Evolutionary conservation across 805 yeast genomes (phyloP).

Genomic region (Yamadazyma insecticola): DNA sequence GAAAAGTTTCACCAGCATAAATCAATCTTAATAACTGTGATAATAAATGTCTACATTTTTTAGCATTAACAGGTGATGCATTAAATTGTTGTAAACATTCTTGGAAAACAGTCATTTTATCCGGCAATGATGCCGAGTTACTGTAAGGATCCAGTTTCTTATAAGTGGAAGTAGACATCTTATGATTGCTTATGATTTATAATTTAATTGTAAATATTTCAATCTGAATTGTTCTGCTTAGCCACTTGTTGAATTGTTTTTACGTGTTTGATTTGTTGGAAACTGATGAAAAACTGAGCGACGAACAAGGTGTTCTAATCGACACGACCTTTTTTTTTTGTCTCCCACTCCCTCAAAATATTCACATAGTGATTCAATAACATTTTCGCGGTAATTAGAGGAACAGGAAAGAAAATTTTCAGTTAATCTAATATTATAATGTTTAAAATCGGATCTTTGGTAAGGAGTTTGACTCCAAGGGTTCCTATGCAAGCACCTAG

Average conservation of each 20-base stretch:
- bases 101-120: slow-evolving; percentile 96
- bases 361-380: too few species aligned
- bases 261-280: neutral
- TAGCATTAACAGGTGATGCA: slow-evolving; percentile 84
- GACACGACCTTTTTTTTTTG: too few species aligned
- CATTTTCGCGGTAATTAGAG: too few species aligned
- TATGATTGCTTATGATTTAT: too few species aligned
- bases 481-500: neutral
- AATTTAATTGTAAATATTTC: too few species aligned
- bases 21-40: slow-evolving; percentile 79
- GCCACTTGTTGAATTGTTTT: neutral
- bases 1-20: slow-evolving; percentile 83
- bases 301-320: too few species aligned
- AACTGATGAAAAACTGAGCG: neutral
- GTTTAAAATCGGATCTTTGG: slow-evolving; percentile 4
- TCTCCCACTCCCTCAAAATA: neutral
- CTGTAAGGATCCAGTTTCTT: slow-evolving; percentile 74
- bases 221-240: neutral
- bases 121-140: slow-evolving; percentile 55
- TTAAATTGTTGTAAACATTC: slow-evolving; percentile 92
- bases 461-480: slow-evolving; percentile 2
- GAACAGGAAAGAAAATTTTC: slow-evolving; percentile 1
- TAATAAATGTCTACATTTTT: slow-evolving; percentile 76
- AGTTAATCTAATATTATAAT: slow-evolving; percentile 1
- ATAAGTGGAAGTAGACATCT: slow-evolving; percentile 78